These are phyloP conservation scores for Naganishia onofrii DNA, from an alignment of 768 basidiomycete genomes.

Conservation along the genomic window DNA sequence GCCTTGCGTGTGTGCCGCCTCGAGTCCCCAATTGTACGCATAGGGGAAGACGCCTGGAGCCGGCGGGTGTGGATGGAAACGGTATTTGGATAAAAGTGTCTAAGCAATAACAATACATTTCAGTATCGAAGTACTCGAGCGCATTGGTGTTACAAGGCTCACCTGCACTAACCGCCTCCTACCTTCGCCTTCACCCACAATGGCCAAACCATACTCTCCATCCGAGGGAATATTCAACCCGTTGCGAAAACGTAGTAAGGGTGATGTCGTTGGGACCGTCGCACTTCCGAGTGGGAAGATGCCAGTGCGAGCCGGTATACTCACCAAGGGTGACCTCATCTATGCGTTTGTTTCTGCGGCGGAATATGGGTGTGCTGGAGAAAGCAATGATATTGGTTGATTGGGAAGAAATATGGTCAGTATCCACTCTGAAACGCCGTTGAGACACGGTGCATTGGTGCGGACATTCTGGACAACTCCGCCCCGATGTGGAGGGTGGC, in stretches of 20 bases:
- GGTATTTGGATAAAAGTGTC: conserved; percentile 70
- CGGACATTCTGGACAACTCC: not conserved
- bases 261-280: not conserved
- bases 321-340: conserved; percentile 16
- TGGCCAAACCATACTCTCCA: conserved; percentile 64
- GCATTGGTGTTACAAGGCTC: conserved; percentile 33
- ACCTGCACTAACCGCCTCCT: conserved; percentile 72
- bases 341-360: not conserved
- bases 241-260: conserved; percentile 14
- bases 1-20: conserved; percentile 33
- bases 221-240: conserved; percentile 22
- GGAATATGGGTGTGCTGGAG: too few species aligned
- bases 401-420: not conserved
- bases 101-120: conserved; percentile 20
- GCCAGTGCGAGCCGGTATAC: conserved; percentile 1
- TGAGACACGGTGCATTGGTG: not conserved
- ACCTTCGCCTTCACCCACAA: conserved; percentile 66
- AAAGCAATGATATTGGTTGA: too few species aligned
- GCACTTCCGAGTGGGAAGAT: conserved; percentile 17
- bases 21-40: conserved; percentile 53
- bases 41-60: conserved; percentile 77
- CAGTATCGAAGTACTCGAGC: too few species aligned
- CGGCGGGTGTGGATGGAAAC: conserved; percentile 64
- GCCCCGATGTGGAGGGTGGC: not conserved
- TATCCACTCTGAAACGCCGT: not conserved